Percentiles rank a stretch among this genome's conserved stretches.
phyloP scores from a whole-genome alignment of 345 rosid species.

The Leavenworthia alabamica region DNA sequence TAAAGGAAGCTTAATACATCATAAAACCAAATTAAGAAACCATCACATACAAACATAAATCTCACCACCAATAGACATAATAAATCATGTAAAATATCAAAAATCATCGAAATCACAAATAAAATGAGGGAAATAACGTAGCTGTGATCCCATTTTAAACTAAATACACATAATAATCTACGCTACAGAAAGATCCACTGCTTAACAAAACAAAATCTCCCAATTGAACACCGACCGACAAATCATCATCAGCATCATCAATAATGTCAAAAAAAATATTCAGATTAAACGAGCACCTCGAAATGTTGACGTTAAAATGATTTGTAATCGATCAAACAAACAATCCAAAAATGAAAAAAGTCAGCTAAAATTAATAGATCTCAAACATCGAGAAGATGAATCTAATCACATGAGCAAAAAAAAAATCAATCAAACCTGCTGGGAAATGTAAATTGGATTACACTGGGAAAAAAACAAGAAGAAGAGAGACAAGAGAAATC shows the following conservation, averaged over 20 bases:
- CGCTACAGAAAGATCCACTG: not conserved
- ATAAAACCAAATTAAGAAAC: conserved; percentile 5
- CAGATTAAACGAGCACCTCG: no score
- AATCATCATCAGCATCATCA: not conserved
- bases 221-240: not conserved
- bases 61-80: not conserved
- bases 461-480: no score
- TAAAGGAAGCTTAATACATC: not conserved
- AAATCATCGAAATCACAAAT: no score
- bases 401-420: not conserved
- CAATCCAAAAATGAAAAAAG: not conserved
- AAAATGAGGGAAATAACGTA: not conserved
- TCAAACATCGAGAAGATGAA: not conserved
- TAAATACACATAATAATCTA: not conserved
- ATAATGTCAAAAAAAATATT: no score
- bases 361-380: conserved; percentile 9
- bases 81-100: no score
- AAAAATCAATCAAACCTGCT: conserved; percentile 18
- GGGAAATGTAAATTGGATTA: no score
- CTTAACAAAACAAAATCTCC: not conserved
- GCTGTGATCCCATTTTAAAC: not conserved
- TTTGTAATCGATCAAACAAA: not conserved
- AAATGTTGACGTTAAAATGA: not conserved
- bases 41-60: not conserved
- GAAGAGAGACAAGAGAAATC: conserved; percentile 3